These are phyloP conservation scores for Olyra latifolia DNA, from an alignment of 176 grass and related monocot species.

Conservation along the genomic window DNA sequence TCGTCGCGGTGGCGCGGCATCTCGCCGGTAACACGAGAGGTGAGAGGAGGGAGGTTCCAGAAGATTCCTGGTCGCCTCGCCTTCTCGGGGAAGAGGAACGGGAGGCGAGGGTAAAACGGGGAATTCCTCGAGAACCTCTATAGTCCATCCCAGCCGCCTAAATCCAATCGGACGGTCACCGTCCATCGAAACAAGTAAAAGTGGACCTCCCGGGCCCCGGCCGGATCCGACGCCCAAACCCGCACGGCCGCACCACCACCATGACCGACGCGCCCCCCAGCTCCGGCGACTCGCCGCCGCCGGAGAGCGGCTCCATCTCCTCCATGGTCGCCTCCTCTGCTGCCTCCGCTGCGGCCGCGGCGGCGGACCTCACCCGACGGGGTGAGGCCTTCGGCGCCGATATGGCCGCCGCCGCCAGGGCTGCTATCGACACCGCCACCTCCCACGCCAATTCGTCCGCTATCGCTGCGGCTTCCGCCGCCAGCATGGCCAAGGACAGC, in stretches of 20 bases:
- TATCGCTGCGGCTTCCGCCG: conserved; percentile 27
- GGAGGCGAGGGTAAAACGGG: neutral
- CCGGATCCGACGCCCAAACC: conserved; percentile 24
- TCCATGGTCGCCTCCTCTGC: conserved; percentile 50
- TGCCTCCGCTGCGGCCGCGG: conserved; percentile 33
- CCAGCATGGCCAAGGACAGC: conserved; percentile 21
- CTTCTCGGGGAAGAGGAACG: too few species aligned
- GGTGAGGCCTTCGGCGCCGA: conserved; percentile 50
- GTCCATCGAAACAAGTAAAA: too few species aligned
- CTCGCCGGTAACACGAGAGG: neutral
- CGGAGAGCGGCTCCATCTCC: conserved; percentile 37
- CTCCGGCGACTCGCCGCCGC: conserved; percentile 35
- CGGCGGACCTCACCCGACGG: conserved; percentile 37
- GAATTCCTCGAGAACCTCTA: neutral
- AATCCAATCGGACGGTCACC: neutral
- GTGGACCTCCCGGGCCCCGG: too few species aligned
- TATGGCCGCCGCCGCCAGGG: conserved; percentile 35
- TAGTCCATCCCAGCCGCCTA: neutral
- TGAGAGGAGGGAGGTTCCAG: neutral
- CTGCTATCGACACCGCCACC: conserved; percentile 32
- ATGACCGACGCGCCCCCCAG: conserved; percentile 34
- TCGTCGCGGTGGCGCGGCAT: conserved; percentile 72
- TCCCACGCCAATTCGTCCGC: conserved; percentile 30
- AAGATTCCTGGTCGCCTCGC: neutral
- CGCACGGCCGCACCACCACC: conserved; percentile 10